Base-by-base conservation (phyloP, 1,139 yeast genomes). In the Hyphopichia pseudoburtonii region DNA sequence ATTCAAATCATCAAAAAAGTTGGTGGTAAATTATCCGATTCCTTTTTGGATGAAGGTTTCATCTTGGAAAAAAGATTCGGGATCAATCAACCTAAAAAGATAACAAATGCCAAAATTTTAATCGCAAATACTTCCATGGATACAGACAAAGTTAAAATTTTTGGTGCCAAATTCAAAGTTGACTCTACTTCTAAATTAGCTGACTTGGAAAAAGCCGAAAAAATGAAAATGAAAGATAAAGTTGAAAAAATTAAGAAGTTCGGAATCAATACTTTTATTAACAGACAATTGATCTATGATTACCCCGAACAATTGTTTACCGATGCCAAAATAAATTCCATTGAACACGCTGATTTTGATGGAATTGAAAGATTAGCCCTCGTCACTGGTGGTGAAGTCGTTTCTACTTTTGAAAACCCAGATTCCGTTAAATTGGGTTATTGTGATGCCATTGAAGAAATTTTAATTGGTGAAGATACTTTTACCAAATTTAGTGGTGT, bases 301-400 rank as follows among this genome's bases (percentile, higher is more conserved):
- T 94, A 92, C 76, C 98, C 99, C 22, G 98, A 92, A 66, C 97
- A 88, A 63, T 73, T 92, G 48, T 87, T 92, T 57, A 78, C 95
- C 5, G 98, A 92, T 54, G 66, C 88, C 31, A 81, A 83, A 40
- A 86, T 92, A 54, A 90, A 88, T 64, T 82, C 97, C 24, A 88
- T 92, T 47, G 98, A 92, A 66, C 98, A 94, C 57, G 98, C 98
- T 16, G 99, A 94, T 64, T 94, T 94, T 52, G 98, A 88, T 57
- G 99, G 98, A 52, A 89, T 92, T 41, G 98, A 92, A 70, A 82
- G 98, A 60, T 76, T 92, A 50, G 96, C 98, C 4, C 73, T 92
- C 34, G 98, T 90, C 18, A 90, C 97, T 5, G 98, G 98, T 35
- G 98, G 96, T 54, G 98, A 92, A 68, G 97, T 94, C 39, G 96